phyloP scores from a whole-genome alignment of 2,329 filamentous ascomycete species.

The Phaeomoniella chlamydospora region DNA sequence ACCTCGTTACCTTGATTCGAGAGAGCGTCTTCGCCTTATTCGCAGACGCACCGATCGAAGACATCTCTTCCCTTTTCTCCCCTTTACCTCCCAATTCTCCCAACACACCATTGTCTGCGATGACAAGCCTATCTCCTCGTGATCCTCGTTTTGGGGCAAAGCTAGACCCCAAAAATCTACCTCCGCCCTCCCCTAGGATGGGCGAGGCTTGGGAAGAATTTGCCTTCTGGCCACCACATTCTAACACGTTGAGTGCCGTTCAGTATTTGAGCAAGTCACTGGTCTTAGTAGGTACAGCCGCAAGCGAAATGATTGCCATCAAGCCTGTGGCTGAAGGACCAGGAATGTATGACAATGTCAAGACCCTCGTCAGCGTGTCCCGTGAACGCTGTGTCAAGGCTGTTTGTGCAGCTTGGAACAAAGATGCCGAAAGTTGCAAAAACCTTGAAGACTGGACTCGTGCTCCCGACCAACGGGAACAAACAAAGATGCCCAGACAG shows the following conservation, averaged over 20 bases:
- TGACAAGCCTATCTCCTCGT: conserved; percentile 43
- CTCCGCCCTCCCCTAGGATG: conserved; percentile 58
- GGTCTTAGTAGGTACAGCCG: conserved; percentile 68
- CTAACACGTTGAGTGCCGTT: conserved; percentile 83
- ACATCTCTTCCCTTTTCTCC: conserved; percentile 76
- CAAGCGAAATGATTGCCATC: conserved; percentile 70
- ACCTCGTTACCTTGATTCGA: conserved; percentile 71
- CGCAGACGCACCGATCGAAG: conserved; percentile 73
- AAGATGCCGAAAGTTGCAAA: conserved; percentile 84
- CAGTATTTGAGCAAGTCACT: conserved; percentile 78
- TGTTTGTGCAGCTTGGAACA: conserved; percentile 81
- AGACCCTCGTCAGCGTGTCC: conserved; percentile 57
- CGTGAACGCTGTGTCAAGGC: conserved; percentile 77
- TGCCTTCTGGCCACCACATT: conserved; percentile 90
- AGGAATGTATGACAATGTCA: conserved; percentile 55
- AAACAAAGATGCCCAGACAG: conserved; percentile 79
- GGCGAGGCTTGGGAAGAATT: conserved; percentile 87
- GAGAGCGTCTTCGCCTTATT: conserved; percentile 74
- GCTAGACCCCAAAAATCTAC: conserved; percentile 63
- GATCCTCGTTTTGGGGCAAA: conserved; percentile 55
- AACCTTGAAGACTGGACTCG: conserved; percentile 88
- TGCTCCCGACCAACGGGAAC: conserved; percentile 63
- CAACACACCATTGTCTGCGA: conserved; percentile 42
- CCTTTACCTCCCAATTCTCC: conserved; percentile 56
- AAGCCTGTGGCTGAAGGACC: conserved; percentile 45